Conservation (phyloP, 495 filamentous ascomycete species). For the Aspergillus nidulans region DNA sequence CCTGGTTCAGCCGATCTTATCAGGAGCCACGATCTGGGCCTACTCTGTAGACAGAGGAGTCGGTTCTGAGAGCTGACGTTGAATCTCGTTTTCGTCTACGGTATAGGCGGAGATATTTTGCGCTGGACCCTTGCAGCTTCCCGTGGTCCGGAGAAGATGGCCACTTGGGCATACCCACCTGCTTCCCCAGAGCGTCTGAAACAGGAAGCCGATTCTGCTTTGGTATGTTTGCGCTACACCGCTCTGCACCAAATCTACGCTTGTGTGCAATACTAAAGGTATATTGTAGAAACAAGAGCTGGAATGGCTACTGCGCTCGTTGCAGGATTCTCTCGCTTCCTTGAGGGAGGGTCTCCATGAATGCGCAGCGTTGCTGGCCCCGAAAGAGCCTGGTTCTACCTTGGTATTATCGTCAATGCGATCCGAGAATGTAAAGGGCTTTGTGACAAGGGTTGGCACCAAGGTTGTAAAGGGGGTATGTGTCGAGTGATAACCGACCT, state of each 20-base stretch:
- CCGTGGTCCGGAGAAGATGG: constrained; percentile 45
- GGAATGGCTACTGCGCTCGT: constrained; percentile 75
- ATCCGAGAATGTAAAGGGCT: constrained; percentile 86
- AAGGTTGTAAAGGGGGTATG: constrained; percentile 71
- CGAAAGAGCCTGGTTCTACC: constrained; percentile 76
- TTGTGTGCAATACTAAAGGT: background rate
- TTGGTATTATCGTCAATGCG: constrained; percentile 83
- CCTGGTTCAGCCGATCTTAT: constrained; percentile 2
- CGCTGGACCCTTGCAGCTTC: background rate
- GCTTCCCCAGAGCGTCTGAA: constrained; percentile 60
- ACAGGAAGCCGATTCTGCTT: constrained; percentile 60
- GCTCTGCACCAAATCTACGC: background rate
- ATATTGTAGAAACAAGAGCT: constrained; percentile 64
- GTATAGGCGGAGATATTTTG: background rate
- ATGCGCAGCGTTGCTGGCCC: constrained; percentile 77
- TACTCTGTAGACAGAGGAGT: background rate
- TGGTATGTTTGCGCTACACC: constrained; percentile 44
- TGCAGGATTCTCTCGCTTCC: constrained; percentile 71
- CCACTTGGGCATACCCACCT: constrained; percentile 72
- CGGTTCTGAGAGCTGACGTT: background rate
- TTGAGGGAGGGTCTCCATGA: constrained; percentile 84
- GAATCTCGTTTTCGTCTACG: background rate
- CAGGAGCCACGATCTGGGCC: background rate
- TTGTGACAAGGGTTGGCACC: constrained; percentile 76
- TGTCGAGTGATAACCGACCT: constrained; percentile 11